Percentiles rank a stretch among this genome's conserved stretches.
These are phyloP conservation scores for Chenopodium suecicum DNA, from an alignment of 148 eudicot genomes.

Conservation along the genomic window DNA sequence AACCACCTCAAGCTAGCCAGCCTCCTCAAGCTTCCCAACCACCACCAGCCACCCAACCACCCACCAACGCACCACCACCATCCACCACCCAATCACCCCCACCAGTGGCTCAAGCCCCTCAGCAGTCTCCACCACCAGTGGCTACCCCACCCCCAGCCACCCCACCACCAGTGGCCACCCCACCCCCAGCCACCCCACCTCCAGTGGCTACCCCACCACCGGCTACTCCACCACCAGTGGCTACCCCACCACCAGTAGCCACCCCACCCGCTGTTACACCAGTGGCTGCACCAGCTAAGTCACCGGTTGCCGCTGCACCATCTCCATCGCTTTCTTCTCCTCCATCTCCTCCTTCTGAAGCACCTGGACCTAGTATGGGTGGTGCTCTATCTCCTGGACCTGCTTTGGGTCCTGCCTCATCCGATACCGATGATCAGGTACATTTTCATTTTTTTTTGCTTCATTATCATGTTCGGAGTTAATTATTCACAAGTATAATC, in stretches of 20 bases:
- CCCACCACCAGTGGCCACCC: slow-evolving; percentile 2
- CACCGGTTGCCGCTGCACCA: slow-evolving; percentile 10
- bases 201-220: slow-evolving; percentile 12
- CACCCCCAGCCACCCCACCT: slow-evolving; percentile 15
- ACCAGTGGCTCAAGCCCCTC: not conserved
- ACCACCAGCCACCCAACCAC: slow-evolving; percentile 17
- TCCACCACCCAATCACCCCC: not conserved
- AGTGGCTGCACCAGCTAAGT: not conserved
- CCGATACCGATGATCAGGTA: slow-evolving; percentile 23
- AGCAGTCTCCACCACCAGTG: slow-evolving; percentile 1
- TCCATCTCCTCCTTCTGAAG: slow-evolving; percentile 17
- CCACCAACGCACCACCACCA: slow-evolving; percentile 7
- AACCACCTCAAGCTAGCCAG: slow-evolving; percentile 5
- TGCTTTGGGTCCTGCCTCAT: not conserved
- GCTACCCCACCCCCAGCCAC: slow-evolving; percentile 7
- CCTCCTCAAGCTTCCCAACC: not conserved
- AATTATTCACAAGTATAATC: not conserved
- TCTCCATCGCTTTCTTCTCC: slow-evolving; percentile 13
- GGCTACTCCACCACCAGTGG: slow-evolving; percentile 11
- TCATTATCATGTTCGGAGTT: no score
- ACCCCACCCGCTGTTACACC: slow-evolving; percentile 21
- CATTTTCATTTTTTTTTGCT: not conserved
- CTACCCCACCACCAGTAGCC: slow-evolving; percentile 14
- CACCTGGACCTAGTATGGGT: slow-evolving; percentile 12
- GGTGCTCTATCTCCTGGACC: slow-evolving; percentile 21